These are phyloP conservation scores for Heimioporus retisporus DNA, from an alignment of 1,284 basidiomycete genomes.

Conservation along the genomic window DNA sequence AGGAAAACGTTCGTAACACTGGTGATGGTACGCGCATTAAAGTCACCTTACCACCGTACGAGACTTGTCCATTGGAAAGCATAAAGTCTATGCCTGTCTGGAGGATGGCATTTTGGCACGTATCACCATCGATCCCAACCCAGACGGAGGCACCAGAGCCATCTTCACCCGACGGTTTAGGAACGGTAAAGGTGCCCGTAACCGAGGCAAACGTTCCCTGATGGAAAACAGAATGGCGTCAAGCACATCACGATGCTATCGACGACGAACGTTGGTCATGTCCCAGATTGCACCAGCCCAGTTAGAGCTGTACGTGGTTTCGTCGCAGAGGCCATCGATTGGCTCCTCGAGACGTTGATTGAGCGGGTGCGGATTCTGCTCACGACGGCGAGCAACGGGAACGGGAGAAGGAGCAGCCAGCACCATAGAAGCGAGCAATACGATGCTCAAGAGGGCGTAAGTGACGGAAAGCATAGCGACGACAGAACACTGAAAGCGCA, in stretches of 20 bases:
- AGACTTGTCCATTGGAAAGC: not conserved
- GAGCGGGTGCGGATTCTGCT: not conserved
- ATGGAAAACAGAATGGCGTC: not conserved
- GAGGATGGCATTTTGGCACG: conserved; percentile 10
- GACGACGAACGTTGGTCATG: conserved; percentile 3
- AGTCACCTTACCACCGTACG: conserved; percentile 4
- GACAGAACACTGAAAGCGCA: too few relatives aligned
- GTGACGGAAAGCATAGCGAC: conserved; percentile 6
- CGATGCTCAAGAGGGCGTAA: not conserved
- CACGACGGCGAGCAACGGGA: conserved; percentile 1
- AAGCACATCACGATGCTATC: not conserved
- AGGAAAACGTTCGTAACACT: too few relatives aligned
- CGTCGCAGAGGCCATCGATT: not conserved
- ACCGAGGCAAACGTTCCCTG: conserved; percentile 7
- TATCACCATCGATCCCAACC: conserved; percentile 17
- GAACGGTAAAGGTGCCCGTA: conserved; percentile 10
- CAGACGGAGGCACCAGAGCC: conserved; percentile 6
- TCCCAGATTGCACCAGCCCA: conserved; percentile 13
- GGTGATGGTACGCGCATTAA: too few relatives aligned
- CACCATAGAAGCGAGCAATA: conserved; percentile 1
- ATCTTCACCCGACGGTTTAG: conserved; percentile 4
- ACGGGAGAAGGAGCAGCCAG: conserved; percentile 4
- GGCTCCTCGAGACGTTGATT: conserved; percentile 4
- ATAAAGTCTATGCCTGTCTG: conserved; percentile 8
- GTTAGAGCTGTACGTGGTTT: conserved; percentile 1